phyloP scores from a whole-genome alignment of 257 asterid genomes.

The Capsicum baccatum region DNA sequence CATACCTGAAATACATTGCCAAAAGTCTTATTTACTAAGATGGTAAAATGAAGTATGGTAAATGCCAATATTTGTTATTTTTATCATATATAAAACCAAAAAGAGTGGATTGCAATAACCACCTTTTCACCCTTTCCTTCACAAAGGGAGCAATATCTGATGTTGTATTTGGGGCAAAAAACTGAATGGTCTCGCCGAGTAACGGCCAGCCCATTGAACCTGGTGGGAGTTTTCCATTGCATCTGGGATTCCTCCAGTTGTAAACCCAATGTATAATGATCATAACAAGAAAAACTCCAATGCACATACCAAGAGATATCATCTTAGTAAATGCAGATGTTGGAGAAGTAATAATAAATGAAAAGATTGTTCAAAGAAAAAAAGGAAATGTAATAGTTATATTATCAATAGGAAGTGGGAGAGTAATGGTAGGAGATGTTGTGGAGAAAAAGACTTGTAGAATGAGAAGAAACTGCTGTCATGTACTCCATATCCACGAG shows the following conservation, averaged over 20 bases:
- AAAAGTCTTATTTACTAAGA: conserved; percentile 18
- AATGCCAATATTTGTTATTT: not conserved
- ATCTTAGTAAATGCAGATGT: conserved; percentile 35
- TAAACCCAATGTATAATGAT: conserved; percentile 54
- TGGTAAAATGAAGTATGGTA: not conserved
- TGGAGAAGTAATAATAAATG: no score
- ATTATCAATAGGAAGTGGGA: conserved; percentile 30
- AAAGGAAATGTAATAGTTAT: not conserved
- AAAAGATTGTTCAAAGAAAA: conserved; percentile 8
- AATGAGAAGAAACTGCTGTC: conserved; percentile 57
- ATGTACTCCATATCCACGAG: conserved; percentile 52
- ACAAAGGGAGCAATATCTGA: conserved; percentile 70
- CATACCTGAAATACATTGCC: conserved; percentile 55
- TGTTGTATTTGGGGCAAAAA: conserved; percentile 56
- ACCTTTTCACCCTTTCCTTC: conserved; percentile 67
- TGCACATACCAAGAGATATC: conserved; percentile 45
- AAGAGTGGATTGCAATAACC: conserved; percentile 5
- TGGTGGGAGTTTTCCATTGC: conserved; percentile 72
- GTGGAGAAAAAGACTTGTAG: conserved; percentile 45
- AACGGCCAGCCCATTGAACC: conserved; percentile 92
- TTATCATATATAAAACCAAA: not conserved
- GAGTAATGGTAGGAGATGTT: conserved; percentile 28
- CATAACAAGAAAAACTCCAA: conserved; percentile 40
- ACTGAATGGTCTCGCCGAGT: conserved; percentile 68
- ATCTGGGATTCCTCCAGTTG: conserved; percentile 66